phyloP scores from a whole-genome alignment of 2,329 filamentous ascomycete species.

The Metarhizium brunneum region DNA sequence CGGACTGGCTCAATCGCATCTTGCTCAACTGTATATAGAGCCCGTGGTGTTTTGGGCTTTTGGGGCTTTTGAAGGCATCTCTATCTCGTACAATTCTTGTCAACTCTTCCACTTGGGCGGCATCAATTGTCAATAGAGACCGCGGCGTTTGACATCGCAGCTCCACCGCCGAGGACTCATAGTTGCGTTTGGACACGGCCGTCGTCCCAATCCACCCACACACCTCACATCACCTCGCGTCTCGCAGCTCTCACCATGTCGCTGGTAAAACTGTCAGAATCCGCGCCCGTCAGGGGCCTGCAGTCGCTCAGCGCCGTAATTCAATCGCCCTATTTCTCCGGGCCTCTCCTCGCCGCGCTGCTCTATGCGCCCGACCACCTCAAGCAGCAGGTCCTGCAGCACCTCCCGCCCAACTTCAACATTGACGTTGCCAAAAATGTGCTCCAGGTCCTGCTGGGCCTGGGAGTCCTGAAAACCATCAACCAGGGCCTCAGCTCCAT shows the following conservation, averaged over 20 bases:
- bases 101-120: too few relatives aligned
- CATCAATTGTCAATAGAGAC: too few relatives aligned
- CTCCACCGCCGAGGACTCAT: too few relatives aligned
- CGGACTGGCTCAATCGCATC: neutral
- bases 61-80: too few relatives aligned
- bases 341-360: constrained; percentile 9
- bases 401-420: constrained; percentile 3
- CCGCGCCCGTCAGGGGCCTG: constrained; percentile 8
- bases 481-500: constrained; percentile 17
- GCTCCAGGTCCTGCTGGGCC: constrained; percentile 12
- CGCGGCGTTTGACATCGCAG: too few relatives aligned
- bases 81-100: too few relatives aligned
- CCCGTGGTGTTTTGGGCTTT: neutral
- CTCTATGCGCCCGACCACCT: constrained; percentile 4
- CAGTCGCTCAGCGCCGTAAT: constrained; percentile 2
- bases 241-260: constrained; percentile 4
- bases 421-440: constrained; percentile 4
- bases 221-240: neutral
- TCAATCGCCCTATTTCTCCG: constrained; percentile 10
- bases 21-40: neutral
- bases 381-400: constrained; percentile 1
- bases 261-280: constrained; percentile 7
- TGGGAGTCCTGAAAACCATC: constrained; percentile 14
- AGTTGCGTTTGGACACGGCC: neutral
- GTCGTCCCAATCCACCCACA: neutral